Conservation (phyloP, 2,329 filamentous ascomycete species). For the Rhynchosporium secalis region DNA sequence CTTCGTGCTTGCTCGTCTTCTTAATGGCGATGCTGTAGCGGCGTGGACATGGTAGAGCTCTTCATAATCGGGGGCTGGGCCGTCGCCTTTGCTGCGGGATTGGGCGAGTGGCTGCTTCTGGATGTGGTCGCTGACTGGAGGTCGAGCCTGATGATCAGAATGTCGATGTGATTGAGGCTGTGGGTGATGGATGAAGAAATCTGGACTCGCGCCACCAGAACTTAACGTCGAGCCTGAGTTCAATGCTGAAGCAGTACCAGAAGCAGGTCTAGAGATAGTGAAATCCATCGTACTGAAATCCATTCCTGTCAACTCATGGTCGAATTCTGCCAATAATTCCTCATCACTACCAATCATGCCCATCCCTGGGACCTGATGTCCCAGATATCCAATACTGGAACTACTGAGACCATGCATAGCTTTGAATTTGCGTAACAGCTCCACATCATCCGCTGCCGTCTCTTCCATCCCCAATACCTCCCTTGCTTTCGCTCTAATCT, state of each 20-base stretch:
- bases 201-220: conserved; percentile 1
- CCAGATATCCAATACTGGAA: neutral
- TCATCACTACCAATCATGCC: conserved; percentile 20
- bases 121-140: too few relatives aligned
- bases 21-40: conserved; percentile 28
- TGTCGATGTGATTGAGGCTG: neutral
- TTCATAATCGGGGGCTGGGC: conserved; percentile 24
- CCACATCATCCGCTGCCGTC: conserved; percentile 56
- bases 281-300: conserved; percentile 18
- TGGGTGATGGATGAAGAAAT: neutral
- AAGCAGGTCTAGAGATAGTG: neutral
- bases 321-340: conserved; percentile 28
- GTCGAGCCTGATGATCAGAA: too few relatives aligned
- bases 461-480: conserved; percentile 48
- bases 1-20: conserved; percentile 21
- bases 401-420: conserved; percentile 24
- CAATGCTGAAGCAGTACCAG: neutral
- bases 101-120: neutral
- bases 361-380: conserved; percentile 1
- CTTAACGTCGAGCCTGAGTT: neutral
- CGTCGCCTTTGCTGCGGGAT: conserved; percentile 9
- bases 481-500: conserved; percentile 49
- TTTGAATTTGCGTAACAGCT: conserved; percentile 54
- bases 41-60: conserved; percentile 27
- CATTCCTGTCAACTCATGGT: conserved; percentile 27